A percentile compares a stretch with the other conserved stretches of the same genome.
These are phyloP conservation scores for Russula brevipes DNA, from an alignment of 768 basidiomycete genomes.

Conservation along the genomic window DNA sequence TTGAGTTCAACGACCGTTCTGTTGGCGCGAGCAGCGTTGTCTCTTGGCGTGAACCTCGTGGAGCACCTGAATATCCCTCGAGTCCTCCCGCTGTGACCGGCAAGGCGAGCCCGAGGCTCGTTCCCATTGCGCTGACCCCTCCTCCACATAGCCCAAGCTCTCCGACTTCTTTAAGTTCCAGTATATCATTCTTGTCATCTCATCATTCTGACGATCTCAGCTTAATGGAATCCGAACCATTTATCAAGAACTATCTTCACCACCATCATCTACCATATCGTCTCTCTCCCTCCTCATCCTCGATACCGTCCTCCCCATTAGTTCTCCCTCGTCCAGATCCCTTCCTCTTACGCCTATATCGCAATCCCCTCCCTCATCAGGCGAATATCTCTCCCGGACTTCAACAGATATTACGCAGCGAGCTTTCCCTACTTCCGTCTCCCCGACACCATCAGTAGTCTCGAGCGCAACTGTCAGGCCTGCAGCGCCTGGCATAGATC, in stretches of 20 bases:
- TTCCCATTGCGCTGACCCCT: constrained; percentile 39
- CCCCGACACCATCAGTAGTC: constrained; percentile 33
- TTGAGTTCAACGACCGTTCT: constrained; percentile 18
- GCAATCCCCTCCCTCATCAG: constrained; percentile 25
- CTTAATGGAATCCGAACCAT: constrained; percentile 39
- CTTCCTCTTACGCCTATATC: constrained; percentile 19
- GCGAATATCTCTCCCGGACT: constrained; percentile 38
- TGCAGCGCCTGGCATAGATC: constrained; percentile 30
- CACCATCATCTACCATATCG: constrained; percentile 12
- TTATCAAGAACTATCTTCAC: constrained; percentile 19
- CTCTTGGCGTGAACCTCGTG: constrained; percentile 29
- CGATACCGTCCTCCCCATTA: constrained; percentile 33
- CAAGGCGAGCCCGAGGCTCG: constrained; percentile 6
- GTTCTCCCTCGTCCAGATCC: constrained; percentile 9
- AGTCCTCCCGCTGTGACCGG: constrained; percentile 2
- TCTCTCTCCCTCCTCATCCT: constrained; percentile 37
- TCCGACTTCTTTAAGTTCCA: constrained; percentile 35
- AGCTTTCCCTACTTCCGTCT: constrained; percentile 30
- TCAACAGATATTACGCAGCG: constrained; percentile 26
- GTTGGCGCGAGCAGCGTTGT: constrained; percentile 33
- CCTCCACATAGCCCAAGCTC: constrained; percentile 42
- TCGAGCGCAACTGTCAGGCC: constrained; percentile 36
- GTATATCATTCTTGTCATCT: constrained; percentile 46
- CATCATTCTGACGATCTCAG: constrained; percentile 71
- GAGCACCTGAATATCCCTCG: constrained; percentile 17